These are phyloP conservation scores for Nepenthes alata DNA, from an alignment of 179 eudicot genomes.

Conservation along the genomic window DNA sequence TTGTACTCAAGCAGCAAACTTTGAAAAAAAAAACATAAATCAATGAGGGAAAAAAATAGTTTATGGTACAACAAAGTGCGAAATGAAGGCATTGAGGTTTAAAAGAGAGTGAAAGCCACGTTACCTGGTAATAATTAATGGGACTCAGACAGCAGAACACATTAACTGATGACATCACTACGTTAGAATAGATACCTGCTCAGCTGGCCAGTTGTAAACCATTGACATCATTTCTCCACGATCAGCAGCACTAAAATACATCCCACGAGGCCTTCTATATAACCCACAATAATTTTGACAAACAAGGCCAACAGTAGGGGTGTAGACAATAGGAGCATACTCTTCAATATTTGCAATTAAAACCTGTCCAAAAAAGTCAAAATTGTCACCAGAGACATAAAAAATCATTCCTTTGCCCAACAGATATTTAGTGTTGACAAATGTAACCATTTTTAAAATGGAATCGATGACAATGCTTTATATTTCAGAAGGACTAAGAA, in stretches of 20 bases:
- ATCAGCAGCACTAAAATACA: conserved; percentile 89
- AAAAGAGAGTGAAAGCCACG: too few relatives aligned
- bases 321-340: conserved; percentile 92
- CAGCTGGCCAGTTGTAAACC: conserved; percentile 99
- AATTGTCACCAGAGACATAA: background rate
- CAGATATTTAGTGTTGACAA: background rate
- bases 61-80: too few relatives aligned
- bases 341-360: conserved; percentile 79
- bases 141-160: background rate
- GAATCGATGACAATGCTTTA: background rate
- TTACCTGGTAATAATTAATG: too few relatives aligned
- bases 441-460: background rate
- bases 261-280: conserved; percentile 93
- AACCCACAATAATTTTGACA: conserved; percentile 91
- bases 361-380: conserved; percentile 38
- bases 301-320: conserved; percentile 95
- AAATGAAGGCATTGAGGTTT: too few relatives aligned
- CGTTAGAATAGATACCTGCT: conserved; percentile 40
- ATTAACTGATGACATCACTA: background rate
- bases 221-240: conserved; percentile 99
- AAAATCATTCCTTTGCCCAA: background rate
- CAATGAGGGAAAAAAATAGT: too few relatives aligned
- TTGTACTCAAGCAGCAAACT: too few relatives aligned
- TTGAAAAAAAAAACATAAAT: too few relatives aligned
- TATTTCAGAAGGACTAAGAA: background rate